A percentile compares a stretch with the other conserved stretches of the same genome.
Conservation (phyloP, 108 stramenopile genomes). For the Cyclotella sp. region DNA sequence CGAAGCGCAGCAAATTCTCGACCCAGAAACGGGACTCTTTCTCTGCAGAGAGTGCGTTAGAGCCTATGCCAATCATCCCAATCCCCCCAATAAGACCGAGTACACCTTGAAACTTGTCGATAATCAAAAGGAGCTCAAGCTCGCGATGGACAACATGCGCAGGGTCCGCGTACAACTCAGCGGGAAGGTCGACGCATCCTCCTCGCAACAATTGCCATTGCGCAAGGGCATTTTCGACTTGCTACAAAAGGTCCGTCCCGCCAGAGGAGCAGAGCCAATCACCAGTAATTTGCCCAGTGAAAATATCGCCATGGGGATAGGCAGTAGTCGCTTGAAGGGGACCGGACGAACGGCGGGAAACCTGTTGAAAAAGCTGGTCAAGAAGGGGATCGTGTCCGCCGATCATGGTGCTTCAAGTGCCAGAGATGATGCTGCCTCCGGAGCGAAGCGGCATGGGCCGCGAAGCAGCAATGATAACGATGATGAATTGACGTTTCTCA, state of each 20-base stretch:
- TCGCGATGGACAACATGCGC: constrained; percentile 80
- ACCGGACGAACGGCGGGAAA: constrained; percentile 90
- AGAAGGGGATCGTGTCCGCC: constrained; percentile 69
- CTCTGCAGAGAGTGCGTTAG: constrained; percentile 83
- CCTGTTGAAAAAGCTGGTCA: constrained; percentile 72
- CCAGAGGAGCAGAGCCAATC: constrained; percentile 62
- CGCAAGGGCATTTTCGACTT: constrained; percentile 83
- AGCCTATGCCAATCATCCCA: constrained; percentile 70
- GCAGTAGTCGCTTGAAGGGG: constrained; percentile 85
- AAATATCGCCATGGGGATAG: constrained; percentile 84
- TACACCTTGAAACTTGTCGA: constrained; percentile 84
- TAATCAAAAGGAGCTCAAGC: constrained; percentile 75
- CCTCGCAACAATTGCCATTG: constrained; percentile 51
- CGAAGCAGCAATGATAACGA: constrained; percentile 28
- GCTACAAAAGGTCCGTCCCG: constrained; percentile 84
- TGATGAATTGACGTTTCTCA: constrained; percentile 81
- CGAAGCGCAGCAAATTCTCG: constrained; percentile 84
- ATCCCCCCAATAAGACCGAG: constrained; percentile 59
- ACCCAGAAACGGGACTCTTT: constrained; percentile 78
- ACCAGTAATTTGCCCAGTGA: constrained; percentile 90
- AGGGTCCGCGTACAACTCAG: constrained; percentile 80
- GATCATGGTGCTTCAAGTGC: constrained; percentile 32
- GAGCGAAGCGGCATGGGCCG: constrained; percentile 36
- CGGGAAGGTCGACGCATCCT: constrained; percentile 68
- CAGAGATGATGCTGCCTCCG: constrained; percentile 45